Base-by-base conservation (phyloP, 176 grass and related monocot genomes). In the Juncus effusus region DNA sequence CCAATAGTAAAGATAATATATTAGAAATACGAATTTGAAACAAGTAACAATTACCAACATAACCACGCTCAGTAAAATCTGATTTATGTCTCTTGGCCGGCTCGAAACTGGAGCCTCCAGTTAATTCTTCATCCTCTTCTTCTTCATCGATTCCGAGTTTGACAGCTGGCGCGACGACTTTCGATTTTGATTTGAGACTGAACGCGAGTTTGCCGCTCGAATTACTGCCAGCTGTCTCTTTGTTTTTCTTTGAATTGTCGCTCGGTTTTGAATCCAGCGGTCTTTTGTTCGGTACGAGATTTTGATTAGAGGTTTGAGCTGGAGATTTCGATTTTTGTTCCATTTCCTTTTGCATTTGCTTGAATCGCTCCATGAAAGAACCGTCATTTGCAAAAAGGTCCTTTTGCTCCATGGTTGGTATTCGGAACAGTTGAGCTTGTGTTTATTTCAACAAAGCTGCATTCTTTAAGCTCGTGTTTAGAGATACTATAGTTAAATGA, bases 301-400 rank as follows among this genome's bases (percentile, higher is more conserved):
- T 40, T 3, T 64, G 14, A 58, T 84, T 79, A 13, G 59, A 42
- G 42, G 59, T 28, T 16, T 40, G 41, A 40, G 42, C 47, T 13
- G 5, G 54, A 14, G 41, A 13, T 63, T 80, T 80, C 36, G 78
- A 51, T 3, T 83, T 85, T 55, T 81, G 74, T 53, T 84, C 63
- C 66, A 69, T 83, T 68, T 84, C 78, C 72, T 97, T 71, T 75
- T 96, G 88, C 81, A 99, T 80, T 78, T 93, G 80, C 78, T 90
- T 99, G 77, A 99, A 93, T 58, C 61, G 74, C 78, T 93, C 94
- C 85, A 99, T 90, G 73, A 99, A 99, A 56, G 88, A 92, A 62
- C 94, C 94, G 63, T 99, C 94, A 49, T 99, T 99, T 77, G 84
- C 79, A 81, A 99, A 99, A 68, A 99, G 80, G 44, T 49, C 70